Conservation (phyloP, 1,284 basidiomycete species). For the Sporisorium sorghi region DNA sequence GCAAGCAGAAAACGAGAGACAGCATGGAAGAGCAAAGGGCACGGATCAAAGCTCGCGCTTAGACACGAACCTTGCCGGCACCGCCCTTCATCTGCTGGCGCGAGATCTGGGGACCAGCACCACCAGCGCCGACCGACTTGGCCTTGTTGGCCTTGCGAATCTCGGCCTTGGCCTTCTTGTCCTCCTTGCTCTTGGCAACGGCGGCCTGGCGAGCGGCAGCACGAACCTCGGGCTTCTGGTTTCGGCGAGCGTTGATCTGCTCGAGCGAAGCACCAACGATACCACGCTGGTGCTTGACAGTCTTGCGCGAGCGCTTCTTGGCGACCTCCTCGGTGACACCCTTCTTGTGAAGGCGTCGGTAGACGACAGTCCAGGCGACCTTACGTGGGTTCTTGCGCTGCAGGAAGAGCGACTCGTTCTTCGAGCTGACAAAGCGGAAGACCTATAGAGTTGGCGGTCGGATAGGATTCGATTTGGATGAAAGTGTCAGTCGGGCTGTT, state of each 20-base stretch:
- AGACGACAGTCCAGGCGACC: constrained; percentile 97
- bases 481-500: constrained; percentile 3
- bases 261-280: constrained; percentile 96
- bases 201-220: constrained; percentile 83
- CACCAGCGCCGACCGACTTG: constrained; percentile 72
- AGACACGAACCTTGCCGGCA: constrained; percentile 65
- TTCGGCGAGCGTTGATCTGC: constrained; percentile 86
- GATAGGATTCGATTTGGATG: neutral
- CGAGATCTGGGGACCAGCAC: constrained; percentile 83
- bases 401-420: constrained; percentile 93
- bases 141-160: constrained; percentile 71
- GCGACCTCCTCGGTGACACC: constrained; percentile 97
- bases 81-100: constrained; percentile 96
- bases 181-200: constrained; percentile 92
- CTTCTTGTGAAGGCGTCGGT: constrained; percentile 99
- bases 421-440: constrained; percentile 68
- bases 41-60: constrained; percentile 18
- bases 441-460: constrained; percentile 34
- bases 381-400: constrained; percentile 99
- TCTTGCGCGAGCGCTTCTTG: constrained; percentile 97
- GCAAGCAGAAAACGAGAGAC: constrained; percentile 9
- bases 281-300: constrained; percentile 97
- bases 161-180: constrained; percentile 77
- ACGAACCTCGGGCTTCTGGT: constrained; percentile 81
- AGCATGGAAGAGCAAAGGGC: neutral